Conservation (phyloP, 192 early-diverging fungal genomes). For the Mortierella hygrophila region DNA sequence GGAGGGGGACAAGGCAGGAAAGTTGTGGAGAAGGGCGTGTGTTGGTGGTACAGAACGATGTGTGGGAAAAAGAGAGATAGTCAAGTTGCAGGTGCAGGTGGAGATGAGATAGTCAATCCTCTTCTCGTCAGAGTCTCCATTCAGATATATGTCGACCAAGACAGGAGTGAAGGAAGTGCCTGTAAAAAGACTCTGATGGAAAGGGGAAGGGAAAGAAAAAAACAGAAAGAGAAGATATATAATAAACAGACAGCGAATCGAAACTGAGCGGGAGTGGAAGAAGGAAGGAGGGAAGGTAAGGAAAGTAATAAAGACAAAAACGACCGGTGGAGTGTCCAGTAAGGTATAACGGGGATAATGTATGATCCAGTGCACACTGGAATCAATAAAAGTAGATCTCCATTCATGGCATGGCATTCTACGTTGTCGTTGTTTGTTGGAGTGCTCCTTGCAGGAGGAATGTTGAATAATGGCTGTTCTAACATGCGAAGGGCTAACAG, state of each 20-base stretch:
- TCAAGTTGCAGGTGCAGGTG: background rate
- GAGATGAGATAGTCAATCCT: background rate
- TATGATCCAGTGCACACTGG: background rate
- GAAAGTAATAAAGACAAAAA: background rate
- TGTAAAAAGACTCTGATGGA: background rate
- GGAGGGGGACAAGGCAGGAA: background rate
- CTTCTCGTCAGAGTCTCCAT: background rate
- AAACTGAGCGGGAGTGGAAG: background rate
- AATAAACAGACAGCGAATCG: background rate
- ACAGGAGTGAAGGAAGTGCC: background rate
- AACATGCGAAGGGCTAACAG: background rate
- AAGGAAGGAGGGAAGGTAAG: background rate
- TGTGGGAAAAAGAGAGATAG: background rate
- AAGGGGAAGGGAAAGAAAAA: background rate
- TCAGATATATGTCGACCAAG: background rate
- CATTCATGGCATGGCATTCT: background rate
- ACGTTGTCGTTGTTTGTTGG: background rate
- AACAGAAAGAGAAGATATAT: background rate
- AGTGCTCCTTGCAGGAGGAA: background rate
- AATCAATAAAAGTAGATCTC: background rate
- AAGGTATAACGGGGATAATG: background rate
- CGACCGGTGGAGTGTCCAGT: background rate
- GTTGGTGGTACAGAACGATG: background rate
- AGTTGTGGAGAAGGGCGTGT: background rate
- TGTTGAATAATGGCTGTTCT: slow-evolving; percentile 1